These are phyloP conservation scores for Flaveria ramosissima DNA, from an alignment of 129 eudicot species.

Conservation along the genomic window DNA sequence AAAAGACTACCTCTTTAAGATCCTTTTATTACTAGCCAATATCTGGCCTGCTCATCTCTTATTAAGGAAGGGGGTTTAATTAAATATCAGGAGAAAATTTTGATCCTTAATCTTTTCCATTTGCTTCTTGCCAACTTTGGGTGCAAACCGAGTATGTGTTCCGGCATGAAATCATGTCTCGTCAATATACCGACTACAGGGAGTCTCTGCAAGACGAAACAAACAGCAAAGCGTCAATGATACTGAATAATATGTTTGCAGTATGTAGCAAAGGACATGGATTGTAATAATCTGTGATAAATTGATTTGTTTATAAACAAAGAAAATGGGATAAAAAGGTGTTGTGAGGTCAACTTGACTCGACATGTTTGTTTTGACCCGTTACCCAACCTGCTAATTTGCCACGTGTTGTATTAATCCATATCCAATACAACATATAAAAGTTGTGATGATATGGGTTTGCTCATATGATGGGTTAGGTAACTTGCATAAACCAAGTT, in stretches of 20 bases:
- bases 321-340: background rate
- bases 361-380: background rate
- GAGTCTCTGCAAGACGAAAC: constrained; percentile 49
- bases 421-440: background rate
- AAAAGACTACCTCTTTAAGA: background rate
- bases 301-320: background rate
- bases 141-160: constrained; percentile 75
- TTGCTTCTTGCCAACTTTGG: constrained; percentile 56
- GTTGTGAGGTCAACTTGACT: background rate
- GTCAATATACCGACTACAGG: constrained; percentile 95
- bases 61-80: too few species aligned
- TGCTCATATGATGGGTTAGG: background rate
- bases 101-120: constrained; percentile 71
- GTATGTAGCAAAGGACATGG: background rate
- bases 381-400: background rate
- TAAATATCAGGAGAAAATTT: constrained; percentile 34
- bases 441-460: background rate
- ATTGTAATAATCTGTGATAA: background rate
- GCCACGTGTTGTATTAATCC: background rate
- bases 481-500: background rate
- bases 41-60: background rate
- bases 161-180: constrained; percentile 95
- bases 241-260: background rate
- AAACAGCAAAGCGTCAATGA: background rate
- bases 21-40: background rate